These are phyloP conservation scores for Echites panduratus DNA, from an alignment of 257 asterid genomes.

Conservation along the genomic window DNA sequence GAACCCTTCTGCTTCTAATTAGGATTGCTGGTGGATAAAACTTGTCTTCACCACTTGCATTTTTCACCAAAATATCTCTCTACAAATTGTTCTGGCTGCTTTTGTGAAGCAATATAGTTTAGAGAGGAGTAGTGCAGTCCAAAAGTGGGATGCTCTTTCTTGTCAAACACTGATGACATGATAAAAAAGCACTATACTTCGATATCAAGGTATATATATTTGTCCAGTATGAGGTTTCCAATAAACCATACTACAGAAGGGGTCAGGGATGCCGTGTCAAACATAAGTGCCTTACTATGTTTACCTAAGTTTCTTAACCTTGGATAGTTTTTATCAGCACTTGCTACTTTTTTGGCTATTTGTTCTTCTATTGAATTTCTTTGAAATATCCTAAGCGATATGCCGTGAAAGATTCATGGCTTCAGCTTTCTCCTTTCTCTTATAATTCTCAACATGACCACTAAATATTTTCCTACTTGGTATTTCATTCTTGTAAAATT, in stretches of 20 bases:
- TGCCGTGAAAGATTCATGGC: neutral
- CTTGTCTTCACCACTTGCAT: neutral
- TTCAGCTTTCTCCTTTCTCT: neutral
- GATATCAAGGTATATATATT: neutral
- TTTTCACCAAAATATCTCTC: neutral
- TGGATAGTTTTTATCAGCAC: neutral
- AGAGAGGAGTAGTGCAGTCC: neutral
- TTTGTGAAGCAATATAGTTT: neutral
- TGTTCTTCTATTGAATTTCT: neutral
- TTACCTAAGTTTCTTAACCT: neutral
- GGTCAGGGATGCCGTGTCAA: neutral
- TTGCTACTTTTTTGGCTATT: neutral
- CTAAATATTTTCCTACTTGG: neutral
- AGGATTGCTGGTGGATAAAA: neutral
- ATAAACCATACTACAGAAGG: neutral
- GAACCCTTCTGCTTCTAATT: neutral
- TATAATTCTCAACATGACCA: neutral
- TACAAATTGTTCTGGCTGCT: neutral
- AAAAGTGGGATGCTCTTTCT: neutral
- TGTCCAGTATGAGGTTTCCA: neutral
- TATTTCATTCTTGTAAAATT: slow-evolving; percentile 1
- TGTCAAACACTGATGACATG: neutral
- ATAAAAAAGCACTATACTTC: neutral
- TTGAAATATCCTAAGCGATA: neutral
- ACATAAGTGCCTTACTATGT: neutral